Evolutionary conservation across 768 basidiomycete genomes (phyloP).

Genomic region (Hortiboletus campestris): DNA sequence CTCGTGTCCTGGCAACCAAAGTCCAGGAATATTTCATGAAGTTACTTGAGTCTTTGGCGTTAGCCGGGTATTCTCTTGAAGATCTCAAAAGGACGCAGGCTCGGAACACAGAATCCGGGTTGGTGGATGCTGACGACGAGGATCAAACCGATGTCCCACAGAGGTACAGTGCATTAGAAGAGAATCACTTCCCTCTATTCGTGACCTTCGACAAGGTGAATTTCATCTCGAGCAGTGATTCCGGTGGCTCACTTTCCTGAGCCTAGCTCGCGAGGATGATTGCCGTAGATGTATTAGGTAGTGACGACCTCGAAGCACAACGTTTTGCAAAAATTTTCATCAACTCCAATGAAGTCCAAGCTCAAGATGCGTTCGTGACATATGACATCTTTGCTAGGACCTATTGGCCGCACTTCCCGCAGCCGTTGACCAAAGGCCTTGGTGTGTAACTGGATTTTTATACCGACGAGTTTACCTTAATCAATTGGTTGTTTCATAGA

Average conservation of each 20-base stretch:
- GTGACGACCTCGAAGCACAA: constrained; percentile 1
- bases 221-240: no score
- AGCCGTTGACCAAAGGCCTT: no score
- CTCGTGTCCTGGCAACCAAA: constrained; percentile 58
- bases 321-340: constrained; percentile 14
- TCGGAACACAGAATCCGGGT: constrained; percentile 25
- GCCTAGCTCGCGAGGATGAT: constrained; percentile 27
- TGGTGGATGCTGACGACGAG: no score
- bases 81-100: constrained; percentile 36
- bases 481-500: no score
- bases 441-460: no score
- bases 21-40: constrained; percentile 66
- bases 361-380: constrained; percentile 35
- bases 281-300: constrained; percentile 19
- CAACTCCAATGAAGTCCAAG: constrained; percentile 13
- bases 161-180: no score
- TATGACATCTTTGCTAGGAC: constrained; percentile 46
- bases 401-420: no score
- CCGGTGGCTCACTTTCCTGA: not conserved
- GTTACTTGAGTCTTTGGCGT: constrained; percentile 43
- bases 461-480: no score
- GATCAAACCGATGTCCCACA: no score
- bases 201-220: no score
- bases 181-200: no score
- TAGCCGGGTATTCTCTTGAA: constrained; percentile 35